Evolutionary conservation across 2,329 filamentous ascomycete species (phyloP).

Genomic region (Thelonectria olida): DNA sequence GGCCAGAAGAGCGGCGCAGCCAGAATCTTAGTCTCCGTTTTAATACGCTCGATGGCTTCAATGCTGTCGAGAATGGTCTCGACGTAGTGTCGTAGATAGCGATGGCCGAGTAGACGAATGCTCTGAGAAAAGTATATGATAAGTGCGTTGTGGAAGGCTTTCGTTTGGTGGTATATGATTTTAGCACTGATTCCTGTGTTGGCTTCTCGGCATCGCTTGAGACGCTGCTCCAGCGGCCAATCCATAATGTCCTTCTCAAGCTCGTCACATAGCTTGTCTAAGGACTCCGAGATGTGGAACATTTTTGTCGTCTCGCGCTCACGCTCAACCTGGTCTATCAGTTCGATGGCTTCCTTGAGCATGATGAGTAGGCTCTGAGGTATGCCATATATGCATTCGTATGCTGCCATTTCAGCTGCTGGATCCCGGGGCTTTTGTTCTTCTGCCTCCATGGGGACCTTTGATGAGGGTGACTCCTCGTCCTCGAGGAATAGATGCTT

Average conservation of each 20-base stretch:
- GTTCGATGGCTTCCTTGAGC: constrained; percentile 16
- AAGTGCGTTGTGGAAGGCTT: constrained; percentile 37
- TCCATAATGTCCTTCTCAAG: constrained; percentile 23
- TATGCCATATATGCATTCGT: constrained; percentile 25
- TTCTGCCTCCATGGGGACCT: background rate
- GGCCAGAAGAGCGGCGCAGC: constrained; percentile 38
- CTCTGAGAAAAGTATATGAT: constrained; percentile 39
- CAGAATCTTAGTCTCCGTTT: constrained; percentile 26
- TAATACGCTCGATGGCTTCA: constrained; percentile 35
- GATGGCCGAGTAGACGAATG: constrained; percentile 24
- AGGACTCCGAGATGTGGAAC: background rate
- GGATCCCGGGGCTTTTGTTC: background rate
- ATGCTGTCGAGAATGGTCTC: constrained; percentile 29
- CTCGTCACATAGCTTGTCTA: constrained; percentile 10
- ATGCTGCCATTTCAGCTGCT: constrained; percentile 10
- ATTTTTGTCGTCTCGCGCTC: constrained; percentile 5
- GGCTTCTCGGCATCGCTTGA: constrained; percentile 3
- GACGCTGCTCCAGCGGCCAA: constrained; percentile 14
- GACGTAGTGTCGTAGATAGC: constrained; percentile 29
- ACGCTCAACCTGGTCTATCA: constrained; percentile 16
- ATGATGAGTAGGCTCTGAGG: constrained; percentile 9
- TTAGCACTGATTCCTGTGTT: constrained; percentile 14
- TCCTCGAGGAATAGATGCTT: background rate
- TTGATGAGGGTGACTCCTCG: background rate
- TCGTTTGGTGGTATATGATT: constrained; percentile 24